A percentile compares a stretch with the other conserved stretches of the same genome.
Evolutionary conservation across 345 rosid species (phyloP).

Genomic region (Lumnitzera racemosa): DNA sequence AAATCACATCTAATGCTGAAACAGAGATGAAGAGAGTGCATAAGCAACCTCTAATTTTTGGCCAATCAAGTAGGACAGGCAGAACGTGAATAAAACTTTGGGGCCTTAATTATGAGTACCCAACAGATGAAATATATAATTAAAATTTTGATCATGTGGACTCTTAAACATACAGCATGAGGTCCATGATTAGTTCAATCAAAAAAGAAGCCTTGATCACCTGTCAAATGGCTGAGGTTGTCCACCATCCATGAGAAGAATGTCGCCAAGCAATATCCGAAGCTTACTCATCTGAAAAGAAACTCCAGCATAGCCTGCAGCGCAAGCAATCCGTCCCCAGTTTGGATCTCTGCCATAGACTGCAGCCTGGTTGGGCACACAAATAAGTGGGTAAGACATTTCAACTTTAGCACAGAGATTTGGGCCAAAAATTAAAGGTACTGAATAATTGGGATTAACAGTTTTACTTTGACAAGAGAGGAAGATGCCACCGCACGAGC

Average conservation of each 20-base stretch:
- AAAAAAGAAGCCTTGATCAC: conserved; percentile 18
- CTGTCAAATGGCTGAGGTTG: conserved; percentile 86
- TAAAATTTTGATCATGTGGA: neutral
- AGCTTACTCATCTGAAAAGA: conserved; percentile 53
- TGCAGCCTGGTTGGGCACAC: conserved; percentile 51
- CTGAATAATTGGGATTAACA: conserved; percentile 9
- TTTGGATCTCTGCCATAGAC: conserved; percentile 95
- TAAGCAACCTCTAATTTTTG: too few relatives aligned
- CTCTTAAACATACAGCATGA: neutral
- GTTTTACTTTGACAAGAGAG: conserved; percentile 79
- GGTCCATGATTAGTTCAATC: neutral
- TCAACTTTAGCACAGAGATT: conserved; percentile 1
- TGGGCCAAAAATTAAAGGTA: conserved; percentile 6
- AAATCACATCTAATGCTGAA: neutral
- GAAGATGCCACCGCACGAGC: conserved; percentile 94
- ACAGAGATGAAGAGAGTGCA: too few relatives aligned
- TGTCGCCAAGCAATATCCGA: conserved; percentile 62
- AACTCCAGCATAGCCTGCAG: conserved; percentile 85
- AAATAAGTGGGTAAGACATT: neutral
- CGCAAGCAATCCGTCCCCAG: conserved; percentile 96
- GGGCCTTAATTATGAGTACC: too few relatives aligned
- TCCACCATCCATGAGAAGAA: conserved; percentile 82
- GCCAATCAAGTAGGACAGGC: too few relatives aligned
- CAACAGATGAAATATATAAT: neutral
- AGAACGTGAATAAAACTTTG: too few relatives aligned